phyloP scores from a whole-genome alignment of 2,329 filamentous ascomycete genomes.

The Celoporthe dispersa region DNA sequence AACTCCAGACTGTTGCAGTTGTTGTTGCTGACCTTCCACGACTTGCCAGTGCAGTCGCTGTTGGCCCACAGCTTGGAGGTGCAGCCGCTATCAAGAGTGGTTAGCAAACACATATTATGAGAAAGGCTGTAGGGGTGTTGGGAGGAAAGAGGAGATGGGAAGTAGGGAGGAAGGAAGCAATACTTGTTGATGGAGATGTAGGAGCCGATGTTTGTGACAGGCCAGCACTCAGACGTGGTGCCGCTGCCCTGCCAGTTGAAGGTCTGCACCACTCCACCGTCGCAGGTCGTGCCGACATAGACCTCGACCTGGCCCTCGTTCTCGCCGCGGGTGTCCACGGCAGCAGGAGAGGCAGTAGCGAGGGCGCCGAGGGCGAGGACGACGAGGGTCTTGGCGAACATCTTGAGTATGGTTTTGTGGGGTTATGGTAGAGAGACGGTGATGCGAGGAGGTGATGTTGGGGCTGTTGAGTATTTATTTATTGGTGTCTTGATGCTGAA shows the following conservation, averaged over 20 bases:
- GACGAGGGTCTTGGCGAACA: background rate
- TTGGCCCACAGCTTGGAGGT: conserved; percentile 1
- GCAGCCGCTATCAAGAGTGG: background rate
- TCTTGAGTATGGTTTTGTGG: background rate
- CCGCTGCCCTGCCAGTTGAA: conserved; percentile 1
- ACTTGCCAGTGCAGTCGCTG: background rate
- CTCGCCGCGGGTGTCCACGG: background rate
- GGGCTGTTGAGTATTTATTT: background rate
- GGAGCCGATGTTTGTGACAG: background rate
- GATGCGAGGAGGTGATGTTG: background rate
- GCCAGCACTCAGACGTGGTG: background rate
- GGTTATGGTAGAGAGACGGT: background rate
- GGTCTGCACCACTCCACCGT: background rate
- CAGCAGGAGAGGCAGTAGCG: background rate
- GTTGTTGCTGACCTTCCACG: background rate
- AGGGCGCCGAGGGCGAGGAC: background rate
- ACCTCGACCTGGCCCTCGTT: background rate
- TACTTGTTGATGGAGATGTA: background rate
- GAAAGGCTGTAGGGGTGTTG: background rate
- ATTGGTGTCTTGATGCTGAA: background rate
- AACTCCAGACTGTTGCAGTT: background rate
- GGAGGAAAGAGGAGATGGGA: background rate
- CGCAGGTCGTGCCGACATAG: background rate
- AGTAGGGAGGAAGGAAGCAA: background rate
- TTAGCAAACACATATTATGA: background rate